phyloP scores from a whole-genome alignment of 169 alveolate genomes.

The Plasmodium coatneyi region DNA sequence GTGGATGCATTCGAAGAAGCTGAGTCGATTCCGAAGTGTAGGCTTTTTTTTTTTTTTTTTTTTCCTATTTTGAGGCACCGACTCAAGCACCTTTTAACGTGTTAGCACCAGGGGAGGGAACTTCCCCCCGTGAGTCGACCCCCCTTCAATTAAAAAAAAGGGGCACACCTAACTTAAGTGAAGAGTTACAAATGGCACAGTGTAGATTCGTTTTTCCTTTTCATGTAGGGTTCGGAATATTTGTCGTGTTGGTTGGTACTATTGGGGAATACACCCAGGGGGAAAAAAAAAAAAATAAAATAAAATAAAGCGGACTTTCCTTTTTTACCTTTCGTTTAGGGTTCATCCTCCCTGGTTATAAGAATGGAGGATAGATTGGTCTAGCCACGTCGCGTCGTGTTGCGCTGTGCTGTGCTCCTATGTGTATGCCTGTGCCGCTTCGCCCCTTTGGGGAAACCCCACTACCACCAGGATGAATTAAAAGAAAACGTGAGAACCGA shows the following conservation, averaged over 20 bases:
- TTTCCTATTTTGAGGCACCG: neutral
- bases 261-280: neutral
- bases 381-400: neutral
- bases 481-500: neutral
- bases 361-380: neutral
- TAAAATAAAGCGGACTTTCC: neutral
- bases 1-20: neutral
- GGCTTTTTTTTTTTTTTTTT: neutral
- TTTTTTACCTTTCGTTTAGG: neutral
- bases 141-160: neutral
- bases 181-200: neutral
- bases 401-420: neutral
- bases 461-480: neutral
- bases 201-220: neutral
- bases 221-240: neutral
- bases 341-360: neutral
- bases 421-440: neutral
- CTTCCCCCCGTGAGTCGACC: neutral
- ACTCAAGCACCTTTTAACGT: neutral
- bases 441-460: neutral
- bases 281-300: neutral
- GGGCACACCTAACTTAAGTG: neutral
- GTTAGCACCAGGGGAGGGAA: neutral
- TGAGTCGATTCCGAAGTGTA: neutral
- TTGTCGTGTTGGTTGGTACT: neutral